Conservation (phyloP, 75 land plant genomes). For the Ceratopteris richardii region DNA sequence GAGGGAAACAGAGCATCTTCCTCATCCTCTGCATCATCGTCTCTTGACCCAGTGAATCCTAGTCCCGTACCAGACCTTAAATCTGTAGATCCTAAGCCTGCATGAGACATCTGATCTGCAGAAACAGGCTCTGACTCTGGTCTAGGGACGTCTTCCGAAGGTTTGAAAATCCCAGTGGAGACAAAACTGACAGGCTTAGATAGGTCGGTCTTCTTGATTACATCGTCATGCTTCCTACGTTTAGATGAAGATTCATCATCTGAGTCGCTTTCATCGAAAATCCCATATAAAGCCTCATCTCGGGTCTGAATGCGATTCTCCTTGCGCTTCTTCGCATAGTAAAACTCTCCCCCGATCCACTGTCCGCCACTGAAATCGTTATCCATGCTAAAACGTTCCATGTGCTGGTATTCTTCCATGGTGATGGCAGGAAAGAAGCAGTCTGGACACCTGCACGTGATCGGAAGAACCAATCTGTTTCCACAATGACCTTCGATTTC, state of each 20-base stretch:
- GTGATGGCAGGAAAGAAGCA: background rate
- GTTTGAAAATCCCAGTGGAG: slow-evolving; percentile 70
- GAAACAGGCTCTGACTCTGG: slow-evolving; percentile 12
- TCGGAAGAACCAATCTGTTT: no score
- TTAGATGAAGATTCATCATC: slow-evolving; percentile 34
- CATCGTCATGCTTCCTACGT: slow-evolving; percentile 22
- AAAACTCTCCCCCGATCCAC: slow-evolving; percentile 83
- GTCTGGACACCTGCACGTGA: no score
- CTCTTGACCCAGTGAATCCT: slow-evolving; percentile 17
- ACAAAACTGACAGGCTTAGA: slow-evolving; percentile 87
- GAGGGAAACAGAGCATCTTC: slow-evolving; percentile 53
- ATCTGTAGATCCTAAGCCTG: slow-evolving; percentile 7
- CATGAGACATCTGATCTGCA: background rate
- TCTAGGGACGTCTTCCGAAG: slow-evolving; percentile 52
- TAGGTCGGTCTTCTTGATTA: slow-evolving; percentile 38
- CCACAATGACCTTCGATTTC: no score
- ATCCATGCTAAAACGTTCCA: slow-evolving; percentile 83
- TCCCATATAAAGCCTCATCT: slow-evolving; percentile 83
- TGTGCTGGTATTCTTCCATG: slow-evolving; percentile 79
- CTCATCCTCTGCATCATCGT: slow-evolving; percentile 21
- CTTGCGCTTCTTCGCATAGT: slow-evolving; percentile 50
- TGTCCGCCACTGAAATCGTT: slow-evolving; percentile 74
- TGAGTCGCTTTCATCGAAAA: slow-evolving; percentile 42
- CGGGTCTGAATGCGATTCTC: slow-evolving; percentile 60
- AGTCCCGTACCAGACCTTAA: slow-evolving; percentile 20